phyloP scores from a whole-genome alignment of 345 rosid species.

The Eucalyptus viminalis region DNA sequence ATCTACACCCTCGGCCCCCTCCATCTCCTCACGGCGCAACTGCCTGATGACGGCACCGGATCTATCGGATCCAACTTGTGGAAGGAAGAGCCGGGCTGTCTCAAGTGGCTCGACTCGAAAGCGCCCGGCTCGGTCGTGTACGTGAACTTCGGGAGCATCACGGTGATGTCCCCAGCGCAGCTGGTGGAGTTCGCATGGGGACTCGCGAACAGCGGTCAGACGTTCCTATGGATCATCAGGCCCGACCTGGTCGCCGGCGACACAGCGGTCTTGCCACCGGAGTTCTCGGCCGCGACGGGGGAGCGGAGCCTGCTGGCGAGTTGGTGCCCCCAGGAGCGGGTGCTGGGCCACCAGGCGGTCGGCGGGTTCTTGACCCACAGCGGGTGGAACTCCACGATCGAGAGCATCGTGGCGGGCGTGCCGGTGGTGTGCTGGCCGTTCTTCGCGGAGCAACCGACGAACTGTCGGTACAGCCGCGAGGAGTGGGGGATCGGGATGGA shows the following conservation, averaged over 20 bases:
- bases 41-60: not conserved
- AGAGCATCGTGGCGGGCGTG: not conserved
- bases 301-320: not conserved
- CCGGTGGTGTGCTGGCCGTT: not conserved
- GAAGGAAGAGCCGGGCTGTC: slow-evolving; percentile 9
- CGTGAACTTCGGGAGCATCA: not conserved
- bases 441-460: not conserved
- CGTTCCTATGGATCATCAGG: not conserved
- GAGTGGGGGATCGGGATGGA: not conserved
- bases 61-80: not conserved
- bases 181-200: slow-evolving; percentile 13
- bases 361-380: not conserved
- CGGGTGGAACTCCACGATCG: not conserved
- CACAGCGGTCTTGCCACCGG: not conserved
- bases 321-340: not conserved
- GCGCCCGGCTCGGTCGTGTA: not conserved
- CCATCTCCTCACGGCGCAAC: not conserved
- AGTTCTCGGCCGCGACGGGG: not conserved
- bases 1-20: not conserved
- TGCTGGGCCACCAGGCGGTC: not conserved
- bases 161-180: slow-evolving; percentile 6
- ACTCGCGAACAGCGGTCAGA: not conserved
- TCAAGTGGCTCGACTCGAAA: slow-evolving; percentile 12
- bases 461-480: not conserved
- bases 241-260: not conserved